Evolutionary conservation across 768 basidiomycete genomes (phyloP).

Genomic region (Tulasnella sp.): DNA sequence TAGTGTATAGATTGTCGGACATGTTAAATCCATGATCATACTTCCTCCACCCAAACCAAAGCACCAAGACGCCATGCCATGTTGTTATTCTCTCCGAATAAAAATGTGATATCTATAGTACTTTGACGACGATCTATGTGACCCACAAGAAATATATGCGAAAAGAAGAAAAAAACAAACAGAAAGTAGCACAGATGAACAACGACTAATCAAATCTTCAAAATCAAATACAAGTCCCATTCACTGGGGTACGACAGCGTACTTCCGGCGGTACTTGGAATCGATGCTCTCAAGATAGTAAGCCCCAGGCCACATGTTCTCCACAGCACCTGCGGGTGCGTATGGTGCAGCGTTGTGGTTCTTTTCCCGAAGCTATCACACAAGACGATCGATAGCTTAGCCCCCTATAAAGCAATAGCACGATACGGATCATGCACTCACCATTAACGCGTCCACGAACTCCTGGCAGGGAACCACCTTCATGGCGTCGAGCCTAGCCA

Average conservation of each 20-base stretch:
- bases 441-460: slow-evolving; percentile 63
- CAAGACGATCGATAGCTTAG: neutral
- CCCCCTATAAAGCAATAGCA: neutral
- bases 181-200: too few relatives aligned
- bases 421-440: slow-evolving; percentile 35
- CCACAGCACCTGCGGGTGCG: slow-evolving; percentile 72
- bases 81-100: too few relatives aligned
- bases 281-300: slow-evolving; percentile 92
- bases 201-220: too few relatives aligned
- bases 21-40: too few relatives aligned
- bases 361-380: slow-evolving; percentile 42
- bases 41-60: too few relatives aligned
- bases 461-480: slow-evolving; percentile 87
- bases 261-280: slow-evolving; percentile 84
- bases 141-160: neutral
- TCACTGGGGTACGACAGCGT: slow-evolving; percentile 39
- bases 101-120: too few relatives aligned
- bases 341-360: slow-evolving; percentile 88
- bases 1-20: neutral
- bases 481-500: slow-evolving; percentile 68
- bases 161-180: neutral
- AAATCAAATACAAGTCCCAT: neutral
- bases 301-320: slow-evolving; percentile 88
- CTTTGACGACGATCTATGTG: neutral
- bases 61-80: too few relatives aligned